Evolutionary conservation across 257 asterid genomes (phyloP).

Genomic region (Anisodus tanguticus): DNA sequence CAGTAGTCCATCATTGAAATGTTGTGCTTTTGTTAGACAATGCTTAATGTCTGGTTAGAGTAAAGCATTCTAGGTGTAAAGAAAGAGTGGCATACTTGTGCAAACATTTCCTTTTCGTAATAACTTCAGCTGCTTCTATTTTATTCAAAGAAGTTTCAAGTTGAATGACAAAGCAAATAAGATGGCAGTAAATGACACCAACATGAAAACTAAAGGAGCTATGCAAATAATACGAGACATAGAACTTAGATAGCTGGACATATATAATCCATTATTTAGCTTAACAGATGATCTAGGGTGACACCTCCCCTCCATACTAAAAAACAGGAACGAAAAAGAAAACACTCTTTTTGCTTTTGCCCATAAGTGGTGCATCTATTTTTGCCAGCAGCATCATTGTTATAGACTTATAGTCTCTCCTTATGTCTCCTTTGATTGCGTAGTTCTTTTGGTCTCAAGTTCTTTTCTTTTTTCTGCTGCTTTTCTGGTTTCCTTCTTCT

Average conservation of each 20-base stretch:
- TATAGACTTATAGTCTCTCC: not conserved
- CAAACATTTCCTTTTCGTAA: not conserved
- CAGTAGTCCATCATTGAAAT: not conserved
- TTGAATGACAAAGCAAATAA: not conserved
- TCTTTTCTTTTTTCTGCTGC: not conserved
- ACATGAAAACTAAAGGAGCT: not conserved
- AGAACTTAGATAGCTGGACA: not conserved
- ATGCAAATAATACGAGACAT: not conserved
- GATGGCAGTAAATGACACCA: slow-evolving; percentile 6
- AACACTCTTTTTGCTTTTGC: not conserved
- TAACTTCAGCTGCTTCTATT: not conserved
- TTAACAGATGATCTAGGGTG: not conserved
- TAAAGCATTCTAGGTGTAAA: not conserved
- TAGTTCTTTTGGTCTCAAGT: not conserved
- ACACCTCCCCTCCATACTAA: not conserved
- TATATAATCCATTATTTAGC: not conserved
- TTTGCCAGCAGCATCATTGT: not conserved
- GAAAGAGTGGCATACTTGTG: not conserved
- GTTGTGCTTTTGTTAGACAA: not conserved
- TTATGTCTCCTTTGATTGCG: not conserved
- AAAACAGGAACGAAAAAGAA: not conserved
- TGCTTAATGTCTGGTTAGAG: not conserved
- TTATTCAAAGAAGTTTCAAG: slow-evolving; percentile 1
- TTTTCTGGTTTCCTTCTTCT: not conserved
- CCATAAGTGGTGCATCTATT: not conserved